Percentiles rank a stretch among this genome's conserved stretches.
Evolutionary conservation across 78 protist genomes (phyloP).

Genomic region (Dictyostelium firmibasis): DNA sequence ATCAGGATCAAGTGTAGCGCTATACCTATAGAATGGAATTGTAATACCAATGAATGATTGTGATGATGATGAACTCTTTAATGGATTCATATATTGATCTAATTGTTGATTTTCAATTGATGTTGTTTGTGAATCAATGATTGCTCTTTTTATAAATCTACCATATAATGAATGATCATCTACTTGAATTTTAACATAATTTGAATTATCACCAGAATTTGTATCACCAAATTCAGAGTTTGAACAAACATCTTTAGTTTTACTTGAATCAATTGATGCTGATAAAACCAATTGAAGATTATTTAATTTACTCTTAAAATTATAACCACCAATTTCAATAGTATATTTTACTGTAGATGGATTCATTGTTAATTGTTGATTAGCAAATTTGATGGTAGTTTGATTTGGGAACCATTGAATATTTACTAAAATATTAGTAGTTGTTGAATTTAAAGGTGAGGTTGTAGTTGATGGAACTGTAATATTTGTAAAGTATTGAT

Average conservation of each 20-base stretch:
- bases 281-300: neutral
- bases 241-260: neutral
- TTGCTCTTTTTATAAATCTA: neutral
- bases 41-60: neutral
- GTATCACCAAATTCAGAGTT: neutral
- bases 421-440: neutral
- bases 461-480: neutral
- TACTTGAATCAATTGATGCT: neutral
- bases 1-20: neutral
- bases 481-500: neutral
- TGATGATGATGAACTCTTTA: neutral
- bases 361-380: neutral
- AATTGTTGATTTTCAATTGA: neutral
- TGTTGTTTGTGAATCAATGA: neutral
- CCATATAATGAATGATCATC: neutral
- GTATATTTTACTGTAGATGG: slow-evolving; percentile 11
- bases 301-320: neutral
- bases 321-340: slow-evolving; percentile 13
- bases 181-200: slow-evolving; percentile 3
- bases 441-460: neutral
- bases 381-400: slow-evolving; percentile 3
- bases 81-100: neutral
- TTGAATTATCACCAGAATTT: neutral
- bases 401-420: neutral
- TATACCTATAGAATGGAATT: neutral